A percentile compares a stretch with the other conserved stretches of the same genome.
Evolutionary conservation across 805 yeast species (phyloP).

Genomic region (Nakazawaea anatomiae): DNA sequence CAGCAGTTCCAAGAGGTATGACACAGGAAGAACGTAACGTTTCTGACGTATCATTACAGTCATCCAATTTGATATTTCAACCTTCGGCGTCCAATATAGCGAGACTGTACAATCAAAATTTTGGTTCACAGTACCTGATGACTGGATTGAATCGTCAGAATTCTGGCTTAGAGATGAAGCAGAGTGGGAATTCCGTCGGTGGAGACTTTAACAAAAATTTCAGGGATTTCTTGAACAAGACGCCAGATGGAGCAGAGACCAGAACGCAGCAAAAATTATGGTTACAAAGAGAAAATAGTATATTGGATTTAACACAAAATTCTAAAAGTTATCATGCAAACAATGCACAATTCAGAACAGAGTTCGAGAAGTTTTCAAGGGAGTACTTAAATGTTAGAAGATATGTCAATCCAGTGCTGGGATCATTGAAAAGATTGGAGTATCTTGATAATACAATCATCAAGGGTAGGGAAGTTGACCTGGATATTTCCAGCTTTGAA

Average conservation of each 20-base stretch:
- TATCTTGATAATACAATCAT: conserved; percentile 5
- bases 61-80: conserved; percentile 14
- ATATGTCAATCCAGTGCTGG: conserved; percentile 63
- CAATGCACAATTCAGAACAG: conserved; percentile 55
- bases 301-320: conserved; percentile 45
- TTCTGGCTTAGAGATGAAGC: neutral
- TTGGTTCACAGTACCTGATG: conserved; percentile 1
- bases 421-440: conserved; percentile 49
- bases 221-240: conserved; percentile 31
- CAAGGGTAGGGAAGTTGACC: neutral
- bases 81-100: conserved; percentile 14
- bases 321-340: conserved; percentile 23
- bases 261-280: conserved; percentile 82
- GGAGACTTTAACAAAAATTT: conserved; percentile 25
- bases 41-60: conserved; percentile 3
- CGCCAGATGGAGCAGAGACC: conserved; percentile 39
- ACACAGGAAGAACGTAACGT: neutral
- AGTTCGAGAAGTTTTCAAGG: conserved; percentile 69
- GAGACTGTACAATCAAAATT: conserved; percentile 5
- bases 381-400: conserved; percentile 69
- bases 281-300: conserved; percentile 73
- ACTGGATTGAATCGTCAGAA: neutral
- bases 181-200: neutral
- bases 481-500: conserved; percentile 4
- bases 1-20: neutral